Evolutionary conservation across 257 asterid species (phyloP).

Genomic region (Ilex asprella): DNA sequence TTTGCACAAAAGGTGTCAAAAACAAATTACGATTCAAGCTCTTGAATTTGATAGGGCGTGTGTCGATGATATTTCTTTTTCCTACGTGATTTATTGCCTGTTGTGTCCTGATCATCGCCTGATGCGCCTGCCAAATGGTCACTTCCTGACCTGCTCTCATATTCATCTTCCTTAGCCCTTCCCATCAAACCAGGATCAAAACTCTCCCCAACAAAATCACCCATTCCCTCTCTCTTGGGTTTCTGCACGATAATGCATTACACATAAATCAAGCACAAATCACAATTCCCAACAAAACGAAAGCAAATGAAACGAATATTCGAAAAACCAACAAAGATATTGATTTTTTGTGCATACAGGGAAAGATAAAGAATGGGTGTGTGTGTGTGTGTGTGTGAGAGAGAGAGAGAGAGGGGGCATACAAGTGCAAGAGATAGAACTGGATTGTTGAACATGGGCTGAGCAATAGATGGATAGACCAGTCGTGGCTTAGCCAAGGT

Average conservation of each 20-base stretch:
- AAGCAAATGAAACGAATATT: neutral
- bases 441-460: conserved; percentile 33
- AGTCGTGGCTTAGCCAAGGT: conserved; percentile 36
- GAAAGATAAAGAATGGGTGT: too few relatives aligned
- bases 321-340: too few relatives aligned
- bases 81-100: conserved; percentile 33
- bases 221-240: conserved; percentile 66
- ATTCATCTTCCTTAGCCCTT: conserved; percentile 43
- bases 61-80: conserved; percentile 65
- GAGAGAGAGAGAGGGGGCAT: conserved; percentile 18
- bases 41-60: conserved; percentile 70
- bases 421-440: conserved; percentile 53
- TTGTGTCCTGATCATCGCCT: conserved; percentile 52
- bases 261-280: neutral
- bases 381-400: too few relatives aligned
- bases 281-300: conserved; percentile 3
- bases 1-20: neutral
- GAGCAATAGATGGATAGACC: conserved; percentile 31
- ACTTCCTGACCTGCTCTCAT: conserved; percentile 61
- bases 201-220: conserved; percentile 36
- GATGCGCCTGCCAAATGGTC: conserved; percentile 63
- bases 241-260: conserved; percentile 25
- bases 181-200: conserved; percentile 30
- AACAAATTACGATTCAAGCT: conserved; percentile 59
- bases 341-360: too few relatives aligned